Evolutionary conservation across 306 rosid genomes (phyloP).

Genomic region (Castanospermum australe): DNA sequence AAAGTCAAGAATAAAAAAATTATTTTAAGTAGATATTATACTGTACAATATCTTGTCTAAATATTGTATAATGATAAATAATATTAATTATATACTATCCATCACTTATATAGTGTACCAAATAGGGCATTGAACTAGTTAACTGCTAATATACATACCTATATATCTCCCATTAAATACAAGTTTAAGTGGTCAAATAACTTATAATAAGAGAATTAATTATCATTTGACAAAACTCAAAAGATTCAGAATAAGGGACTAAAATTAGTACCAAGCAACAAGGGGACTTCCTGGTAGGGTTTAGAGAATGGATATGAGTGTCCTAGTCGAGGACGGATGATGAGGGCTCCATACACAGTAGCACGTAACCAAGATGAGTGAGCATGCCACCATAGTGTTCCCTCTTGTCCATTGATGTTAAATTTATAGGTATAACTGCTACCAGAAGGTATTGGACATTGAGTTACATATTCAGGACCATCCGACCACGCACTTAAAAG

Average conservation of each 20-base stretch:
- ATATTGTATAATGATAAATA: no score
- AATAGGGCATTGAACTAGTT: no score
- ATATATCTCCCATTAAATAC: no score
- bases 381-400: conserved; percentile 68
- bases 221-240: not conserved
- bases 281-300: conserved; percentile 39
- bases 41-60: no score
- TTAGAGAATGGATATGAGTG: conserved; percentile 26
- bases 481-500: conserved; percentile 54
- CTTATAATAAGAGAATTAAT: no score
- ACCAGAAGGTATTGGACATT: conserved; percentile 48
- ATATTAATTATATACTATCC: no score
- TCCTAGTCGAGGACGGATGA: conserved; percentile 36
- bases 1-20: no score
- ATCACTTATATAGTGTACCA: no score
- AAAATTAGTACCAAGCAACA: conserved; percentile 36
- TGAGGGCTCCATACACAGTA: conserved; percentile 58
- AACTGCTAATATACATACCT: no score
- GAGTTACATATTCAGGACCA: conserved; percentile 53
- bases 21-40: no score
- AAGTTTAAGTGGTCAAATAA: no score
- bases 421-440: conserved; percentile 40
- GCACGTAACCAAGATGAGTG: conserved; percentile 55
- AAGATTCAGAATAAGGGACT: not conserved
- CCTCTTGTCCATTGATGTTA: conserved; percentile 51